phyloP scores from a whole-genome alignment of 1,139 yeast species.

The Yamadazyma dendronema region DNA sequence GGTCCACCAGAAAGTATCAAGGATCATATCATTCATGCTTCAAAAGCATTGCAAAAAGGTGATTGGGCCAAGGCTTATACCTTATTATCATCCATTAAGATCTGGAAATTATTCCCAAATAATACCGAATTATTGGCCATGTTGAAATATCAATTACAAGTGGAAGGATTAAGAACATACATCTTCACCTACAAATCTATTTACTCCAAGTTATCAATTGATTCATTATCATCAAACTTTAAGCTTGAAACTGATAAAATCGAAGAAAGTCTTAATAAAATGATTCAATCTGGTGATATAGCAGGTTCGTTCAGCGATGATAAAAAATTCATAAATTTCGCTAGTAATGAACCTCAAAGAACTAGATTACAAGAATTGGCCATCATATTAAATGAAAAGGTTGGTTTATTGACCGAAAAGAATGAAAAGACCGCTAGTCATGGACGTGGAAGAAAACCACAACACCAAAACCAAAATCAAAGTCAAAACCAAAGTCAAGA shows the following conservation, averaged over 20 bases:
- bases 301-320: constrained; percentile 60
- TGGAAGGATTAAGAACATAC: constrained; percentile 88
- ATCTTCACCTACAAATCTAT: constrained; percentile 79
- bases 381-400: constrained; percentile 82
- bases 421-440: constrained; percentile 82
- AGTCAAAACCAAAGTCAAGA: constrained; percentile 28
- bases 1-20: constrained; percentile 98
- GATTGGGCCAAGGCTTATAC: constrained; percentile 83
- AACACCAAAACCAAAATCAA: constrained; percentile 23
- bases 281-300: constrained; percentile 77
- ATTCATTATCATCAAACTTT: constrained; percentile 64
- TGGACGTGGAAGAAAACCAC: constrained; percentile 51
- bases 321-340: constrained; percentile 54
- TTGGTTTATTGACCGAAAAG: constrained; percentile 75
- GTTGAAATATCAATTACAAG: constrained; percentile 76
- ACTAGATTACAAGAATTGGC: constrained; percentile 89
- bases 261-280: constrained; percentile 62
- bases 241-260: constrained; percentile 59
- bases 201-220: constrained; percentile 72
- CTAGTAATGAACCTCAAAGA: constrained; percentile 75
- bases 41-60: constrained; percentile 84
- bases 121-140: constrained; percentile 62
- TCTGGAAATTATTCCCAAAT: constrained; percentile 84
- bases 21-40: constrained; percentile 92
- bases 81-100: constrained; percentile 72